phyloP scores from a whole-genome alignment of 495 filamentous ascomycete species.

The Jackrogersella minutella region DNA sequence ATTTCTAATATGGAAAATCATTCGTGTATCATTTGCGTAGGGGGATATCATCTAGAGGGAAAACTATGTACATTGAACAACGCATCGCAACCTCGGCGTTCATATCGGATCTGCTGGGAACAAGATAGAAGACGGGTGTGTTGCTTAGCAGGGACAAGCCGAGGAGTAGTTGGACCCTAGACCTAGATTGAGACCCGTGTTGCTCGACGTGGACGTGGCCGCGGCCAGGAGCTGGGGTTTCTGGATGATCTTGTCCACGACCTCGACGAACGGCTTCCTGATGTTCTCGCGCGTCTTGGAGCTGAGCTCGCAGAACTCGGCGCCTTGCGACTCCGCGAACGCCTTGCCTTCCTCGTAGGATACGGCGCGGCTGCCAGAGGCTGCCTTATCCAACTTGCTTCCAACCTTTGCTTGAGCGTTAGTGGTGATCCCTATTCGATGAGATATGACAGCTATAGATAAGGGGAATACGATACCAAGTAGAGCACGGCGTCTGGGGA shows the following conservation, averaged over 20 bases:
- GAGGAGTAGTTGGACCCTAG: slow-evolving; percentile 31
- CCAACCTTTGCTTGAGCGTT: slow-evolving; percentile 51
- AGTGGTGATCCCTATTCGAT: slow-evolving; percentile 6
- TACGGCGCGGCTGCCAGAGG: slow-evolving; percentile 54
- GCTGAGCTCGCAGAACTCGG: slow-evolving; percentile 63
- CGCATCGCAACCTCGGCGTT: slow-evolving; percentile 25
- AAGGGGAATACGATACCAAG: slow-evolving; percentile 48
- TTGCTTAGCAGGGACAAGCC: slow-evolving; percentile 37
- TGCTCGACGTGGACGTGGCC: slow-evolving; percentile 23
- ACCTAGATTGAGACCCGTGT: slow-evolving; percentile 28
- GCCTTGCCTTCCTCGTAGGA: slow-evolving; percentile 59
- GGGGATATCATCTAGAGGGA: slow-evolving; percentile 42
- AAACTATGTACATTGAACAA: slow-evolving; percentile 28
- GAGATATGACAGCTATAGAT: neutral
- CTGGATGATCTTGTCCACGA: slow-evolving; percentile 61
- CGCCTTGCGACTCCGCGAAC: slow-evolving; percentile 58
- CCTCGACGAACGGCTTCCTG: slow-evolving; percentile 60
- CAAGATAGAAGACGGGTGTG: neutral
- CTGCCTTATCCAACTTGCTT: slow-evolving; percentile 61
- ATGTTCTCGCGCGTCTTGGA: slow-evolving; percentile 64
- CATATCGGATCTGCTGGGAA: slow-evolving; percentile 17
- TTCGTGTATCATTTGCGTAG: slow-evolving; percentile 27
- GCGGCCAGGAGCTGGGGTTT: slow-evolving; percentile 53
- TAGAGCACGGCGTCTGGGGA: slow-evolving; percentile 61
- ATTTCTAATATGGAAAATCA: neutral